phyloP scores from a whole-genome alignment of 352 stramenopile genomes.

The Pythium sukuiense region DNA sequence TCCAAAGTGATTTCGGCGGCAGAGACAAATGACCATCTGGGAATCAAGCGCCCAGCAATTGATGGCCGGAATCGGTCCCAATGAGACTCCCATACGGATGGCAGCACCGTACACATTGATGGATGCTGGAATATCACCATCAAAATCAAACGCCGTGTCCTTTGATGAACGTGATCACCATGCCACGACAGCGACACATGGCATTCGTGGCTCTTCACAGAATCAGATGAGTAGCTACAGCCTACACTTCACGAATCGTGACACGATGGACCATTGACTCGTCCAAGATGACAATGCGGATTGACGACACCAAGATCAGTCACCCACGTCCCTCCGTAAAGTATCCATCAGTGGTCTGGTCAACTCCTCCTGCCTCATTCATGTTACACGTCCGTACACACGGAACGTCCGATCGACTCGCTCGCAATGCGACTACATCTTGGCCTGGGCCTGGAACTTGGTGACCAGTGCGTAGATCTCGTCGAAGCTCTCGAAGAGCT shows the following conservation, averaged over 20 bases:
- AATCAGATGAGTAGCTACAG: too few relatives aligned
- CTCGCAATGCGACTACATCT: slow-evolving; percentile 12
- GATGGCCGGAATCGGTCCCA: not conserved
- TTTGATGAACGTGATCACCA: too few relatives aligned
- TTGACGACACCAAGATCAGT: not conserved
- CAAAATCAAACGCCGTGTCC: too few relatives aligned
- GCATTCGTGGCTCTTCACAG: too few relatives aligned
- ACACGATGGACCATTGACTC: too few relatives aligned
- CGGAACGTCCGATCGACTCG: too few relatives aligned
- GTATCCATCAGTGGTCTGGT: not conserved
- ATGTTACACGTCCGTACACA: too few relatives aligned
- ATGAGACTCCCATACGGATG: too few relatives aligned
- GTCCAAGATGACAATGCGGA: not conserved
- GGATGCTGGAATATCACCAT: too few relatives aligned
- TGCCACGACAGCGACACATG: too few relatives aligned
- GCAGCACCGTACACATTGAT: too few relatives aligned
- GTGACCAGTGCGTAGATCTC: slow-evolving; percentile 50
- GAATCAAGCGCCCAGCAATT: not conserved
- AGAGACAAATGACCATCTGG: not conserved
- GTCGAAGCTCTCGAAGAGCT: slow-evolving; percentile 55
- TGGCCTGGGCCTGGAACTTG: slow-evolving; percentile 17
- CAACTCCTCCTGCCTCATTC: not conserved
- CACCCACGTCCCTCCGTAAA: not conserved
- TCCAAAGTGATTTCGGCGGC: not conserved
- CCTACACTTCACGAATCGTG: too few relatives aligned